Evolutionary conservation across 1,284 basidiomycete species (phyloP), one percentile per base, ranked within the genome.

Genomic region (Neotropicomus parvogracilis): DNA sequence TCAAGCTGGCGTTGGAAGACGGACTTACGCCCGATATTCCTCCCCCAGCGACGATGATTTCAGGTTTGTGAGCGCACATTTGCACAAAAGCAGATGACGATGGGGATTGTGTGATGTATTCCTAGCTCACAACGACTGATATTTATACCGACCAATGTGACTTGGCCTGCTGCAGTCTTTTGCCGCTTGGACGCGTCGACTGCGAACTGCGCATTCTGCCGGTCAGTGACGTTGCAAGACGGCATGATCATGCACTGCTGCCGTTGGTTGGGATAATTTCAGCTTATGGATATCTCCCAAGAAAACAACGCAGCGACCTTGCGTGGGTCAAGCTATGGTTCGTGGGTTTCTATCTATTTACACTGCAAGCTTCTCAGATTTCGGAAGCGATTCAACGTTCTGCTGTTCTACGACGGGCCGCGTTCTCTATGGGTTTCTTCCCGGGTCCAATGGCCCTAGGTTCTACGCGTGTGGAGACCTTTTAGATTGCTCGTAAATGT

Each of bases 401-500:
- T n/a, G n/a, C n/a, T n/a, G 24, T 24, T 24, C 24, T 24, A 24
- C 31, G 14, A 32, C 31, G 14, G 13, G n/a, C 31, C 14, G 7
- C 9, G 24, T 10, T 45, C 36, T 21, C 36, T 28, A 46, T n/a
- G 10, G 21, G 3, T 34, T 13, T 33, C 31, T 24, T n/a, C n/a
- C 20, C 9, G 10, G 3, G 10, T n/a, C 28, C 1, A n/a, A 19
- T 6, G 9, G n/a, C 6, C 19, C 5, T 14, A 16, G 3, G 4
- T 14, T 13, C 8, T 13, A 29, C 7, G 20, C 6, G 7, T 16
- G 21, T 16, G 1, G 11, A 12, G n/a, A 14, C 28, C 4, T 20
- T 31, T 31, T 43, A 46, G 9, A 5, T 26, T 12, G 14, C 16
- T 13, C 47, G 37, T 29, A 54, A 43, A 58, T 84, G 78, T 54